Evolutionary conservation across 768 basidiomycete genomes (phyloP).

Genomic region (Collybiopsis confluens): DNA sequence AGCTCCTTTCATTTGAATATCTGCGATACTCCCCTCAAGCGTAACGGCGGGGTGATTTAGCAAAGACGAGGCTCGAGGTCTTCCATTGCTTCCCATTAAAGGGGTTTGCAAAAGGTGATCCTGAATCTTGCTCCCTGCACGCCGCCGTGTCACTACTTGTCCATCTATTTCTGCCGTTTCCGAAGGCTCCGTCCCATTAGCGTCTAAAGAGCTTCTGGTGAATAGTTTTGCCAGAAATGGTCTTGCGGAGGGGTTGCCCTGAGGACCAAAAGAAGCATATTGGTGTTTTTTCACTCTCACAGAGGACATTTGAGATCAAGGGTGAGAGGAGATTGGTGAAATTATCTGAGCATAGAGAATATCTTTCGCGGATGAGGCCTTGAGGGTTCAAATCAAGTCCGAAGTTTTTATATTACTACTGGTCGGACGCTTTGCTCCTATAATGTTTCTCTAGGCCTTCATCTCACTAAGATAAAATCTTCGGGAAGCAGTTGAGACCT

Average conservation of each 20-base stretch:
- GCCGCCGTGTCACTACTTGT: neutral
- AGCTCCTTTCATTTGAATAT: slow-evolving; percentile 30
- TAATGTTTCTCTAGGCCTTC: too few species aligned
- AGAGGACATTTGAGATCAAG: slow-evolving; percentile 36
- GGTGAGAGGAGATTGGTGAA: neutral
- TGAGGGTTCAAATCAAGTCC: too few species aligned
- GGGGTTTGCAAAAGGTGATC: slow-evolving; percentile 20
- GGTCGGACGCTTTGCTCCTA: too few species aligned
- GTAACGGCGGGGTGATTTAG: slow-evolving; percentile 21
- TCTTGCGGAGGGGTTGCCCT: slow-evolving; percentile 12
- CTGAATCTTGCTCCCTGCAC: slow-evolving; percentile 30
- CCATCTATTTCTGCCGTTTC: neutral
- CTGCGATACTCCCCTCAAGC: slow-evolving; percentile 36
- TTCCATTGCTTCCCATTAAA: neutral
- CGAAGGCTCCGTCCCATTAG: slow-evolving; percentile 5
- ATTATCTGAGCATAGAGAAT: neutral
- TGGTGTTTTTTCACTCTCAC: slow-evolving; percentile 37
- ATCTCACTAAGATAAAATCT: too few species aligned
- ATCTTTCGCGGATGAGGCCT: too few species aligned
- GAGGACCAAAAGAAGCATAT: slow-evolving; percentile 24
- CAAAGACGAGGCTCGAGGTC: neutral
- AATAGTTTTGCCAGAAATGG: slow-evolving; percentile 4
- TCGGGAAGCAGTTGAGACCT: too few species aligned
- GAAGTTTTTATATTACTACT: too few species aligned
- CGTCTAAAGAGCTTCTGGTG: neutral